Base-by-base conservation (phyloP, 1,284 basidiomycete species). In the Kalmanozyma brasiliensis region DNA sequence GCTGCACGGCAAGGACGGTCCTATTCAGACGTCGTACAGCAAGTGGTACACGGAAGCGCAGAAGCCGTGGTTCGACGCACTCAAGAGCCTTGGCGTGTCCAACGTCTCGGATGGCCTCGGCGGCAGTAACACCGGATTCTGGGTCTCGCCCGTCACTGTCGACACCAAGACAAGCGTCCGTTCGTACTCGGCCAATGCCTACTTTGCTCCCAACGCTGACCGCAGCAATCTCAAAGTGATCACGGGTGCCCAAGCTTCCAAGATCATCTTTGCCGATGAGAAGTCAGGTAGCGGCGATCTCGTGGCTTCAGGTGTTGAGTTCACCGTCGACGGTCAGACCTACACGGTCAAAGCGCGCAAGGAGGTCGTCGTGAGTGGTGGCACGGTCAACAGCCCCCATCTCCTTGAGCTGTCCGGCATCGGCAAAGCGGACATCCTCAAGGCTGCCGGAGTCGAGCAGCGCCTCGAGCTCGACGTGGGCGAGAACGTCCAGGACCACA, bases 401-500 rank as follows among this genome's bases (percentile, higher is more conserved):
- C 38, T 77, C 8, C 63, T 77, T 22, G 76, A 77, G 55, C 72
- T 67, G 1, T 76, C 74, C 8, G 76, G 76, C 29, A 66, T 73
- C 48, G 56, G 75, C 36, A 51, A 52, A 17, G 43, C 69, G 2
- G 56, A 52, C 5, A 47, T 75, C 2, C 64, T 77, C 49, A 51
- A 63, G 26, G 44, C 57, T 8, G 62, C 62, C 3, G 72, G 68
- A 8, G 47, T 76, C 30, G 23, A 64, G 30, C 58, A 62, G 40
- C 47, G 46, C 6, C n/a, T 76, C 30, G 70, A 71, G 49, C 55
- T 85, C 11, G 81, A 82, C 3, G 85, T 87, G 5, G 86, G 86
- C 9, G 82, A 83, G 56, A 87, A 87, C 63, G 77, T 86, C 0
- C 86, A 86, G 52, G 86, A 87, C 42, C 86, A 87, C 59, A 66